These are phyloP conservation scores for Solanum microdontum DNA, from an alignment of 257 asterid genomes.

Conservation along the genomic window DNA sequence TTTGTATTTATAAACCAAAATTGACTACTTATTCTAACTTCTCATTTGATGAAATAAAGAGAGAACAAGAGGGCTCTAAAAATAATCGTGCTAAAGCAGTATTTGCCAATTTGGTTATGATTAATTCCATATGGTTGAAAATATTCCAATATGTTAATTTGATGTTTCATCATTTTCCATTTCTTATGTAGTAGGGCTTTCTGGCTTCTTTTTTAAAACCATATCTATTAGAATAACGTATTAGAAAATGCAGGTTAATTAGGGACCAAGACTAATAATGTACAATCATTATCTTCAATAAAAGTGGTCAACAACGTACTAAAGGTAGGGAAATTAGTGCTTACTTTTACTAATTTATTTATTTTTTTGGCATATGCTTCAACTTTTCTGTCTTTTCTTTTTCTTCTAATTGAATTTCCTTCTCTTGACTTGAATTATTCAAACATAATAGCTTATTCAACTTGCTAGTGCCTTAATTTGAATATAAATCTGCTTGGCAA, in stretches of 20 bases:
- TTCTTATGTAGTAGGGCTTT: background rate
- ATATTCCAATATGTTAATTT: background rate
- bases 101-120: background rate
- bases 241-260: background rate
- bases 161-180: background rate
- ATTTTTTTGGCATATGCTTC: too few species aligned
- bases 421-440: background rate
- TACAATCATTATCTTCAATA: background rate
- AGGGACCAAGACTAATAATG: background rate
- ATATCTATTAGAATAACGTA: background rate
- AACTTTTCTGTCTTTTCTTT: background rate
- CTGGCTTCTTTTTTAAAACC: background rate
- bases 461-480: background rate
- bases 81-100: background rate
- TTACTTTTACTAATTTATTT: background rate
- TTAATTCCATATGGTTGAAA: background rate
- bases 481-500: background rate
- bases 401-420: background rate
- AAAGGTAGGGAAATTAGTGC: background rate
- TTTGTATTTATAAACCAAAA: background rate
- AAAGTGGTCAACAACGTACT: background rate
- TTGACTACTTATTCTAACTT: background rate
- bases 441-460: background rate
- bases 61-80: background rate
- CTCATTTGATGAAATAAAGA: background rate